Evolutionary conservation across 345 rosid species (phyloP), one percentile per base, ranked within the genome.

Genomic region (Sisymbrium irio): DNA sequence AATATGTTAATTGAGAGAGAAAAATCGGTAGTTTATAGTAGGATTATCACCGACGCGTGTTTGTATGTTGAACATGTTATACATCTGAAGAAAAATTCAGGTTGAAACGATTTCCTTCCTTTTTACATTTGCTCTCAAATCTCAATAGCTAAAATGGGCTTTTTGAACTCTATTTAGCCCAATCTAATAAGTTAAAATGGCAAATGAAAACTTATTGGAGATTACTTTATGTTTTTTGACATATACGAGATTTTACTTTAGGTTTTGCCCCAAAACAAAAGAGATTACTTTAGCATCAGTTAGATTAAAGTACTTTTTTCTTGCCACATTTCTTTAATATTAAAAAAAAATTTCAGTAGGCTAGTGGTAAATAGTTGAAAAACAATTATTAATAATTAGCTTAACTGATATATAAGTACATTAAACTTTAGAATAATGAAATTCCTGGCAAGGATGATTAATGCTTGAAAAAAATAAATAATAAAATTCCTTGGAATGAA

Each of bases 321-420:
- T 18, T 62, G 42, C 32, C 42, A 40, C 60, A 40, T 9, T 13
- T 46, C 40, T 22, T 20, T 11, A 59, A 66, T 62, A 12, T 19
- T 39, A 40, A 13, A 25, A 15, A 60, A 47, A 5, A 5, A 18
- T 30, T 32, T 53, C 13, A 33, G 6, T 62, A 54, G 11, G 47
- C 46, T 7, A 41, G 51, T 65, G 51, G 72, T 66, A 66, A 57
- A 46, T 66, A 56, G 27, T 74, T 15, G 6, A 45, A 20, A 14
- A 46, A 50, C 32, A 14, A 5, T 0, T 9, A 18, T 0, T 28
- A 49, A 13, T 39, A 14, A 22, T 28, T 18, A 37, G n/a, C 18
- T 28, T 19, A 39, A 59, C 15, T 22, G 39, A 14, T 40, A 40
- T 40, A 40, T 12, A 27, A 33, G 47, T 49, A 49, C 8, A 32